Conservation (phyloP, 2,329 filamentous ascomycete genomes). For the Helicocarpus griseus region DNA sequence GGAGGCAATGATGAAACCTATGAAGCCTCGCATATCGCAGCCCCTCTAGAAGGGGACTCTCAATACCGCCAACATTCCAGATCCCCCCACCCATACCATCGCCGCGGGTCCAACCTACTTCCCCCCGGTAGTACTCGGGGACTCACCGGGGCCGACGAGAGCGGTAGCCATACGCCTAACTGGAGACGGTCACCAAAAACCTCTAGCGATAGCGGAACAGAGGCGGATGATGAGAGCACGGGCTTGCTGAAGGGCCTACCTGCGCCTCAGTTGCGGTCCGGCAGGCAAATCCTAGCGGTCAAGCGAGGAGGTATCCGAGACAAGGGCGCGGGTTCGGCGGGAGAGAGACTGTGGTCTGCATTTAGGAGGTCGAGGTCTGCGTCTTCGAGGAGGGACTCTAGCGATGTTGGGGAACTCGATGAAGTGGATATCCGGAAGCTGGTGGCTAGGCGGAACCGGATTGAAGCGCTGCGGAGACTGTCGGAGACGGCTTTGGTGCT, state of each 20-base stretch:
- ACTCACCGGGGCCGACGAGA: slow-evolving; percentile 24
- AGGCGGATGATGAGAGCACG: slow-evolving; percentile 83
- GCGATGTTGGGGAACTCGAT: slow-evolving; percentile 20
- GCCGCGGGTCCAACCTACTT: slow-evolving; percentile 11
- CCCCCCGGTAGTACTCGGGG: slow-evolving; percentile 29
- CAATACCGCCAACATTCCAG: slow-evolving; percentile 11
- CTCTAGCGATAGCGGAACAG: slow-evolving; percentile 81
- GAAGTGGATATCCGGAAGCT: slow-evolving; percentile 13
- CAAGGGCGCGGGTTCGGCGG: slow-evolving; percentile 21
- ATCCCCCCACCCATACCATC: slow-evolving; percentile 20
- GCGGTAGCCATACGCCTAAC: slow-evolving; percentile 16
- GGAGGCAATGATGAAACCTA: slow-evolving; percentile 17
- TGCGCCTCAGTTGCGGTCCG: slow-evolving; percentile 57
- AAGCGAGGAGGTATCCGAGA: slow-evolving; percentile 18
- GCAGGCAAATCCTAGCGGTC: slow-evolving; percentile 68
- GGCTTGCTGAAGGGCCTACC: slow-evolving; percentile 71
- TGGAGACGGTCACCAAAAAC: slow-evolving; percentile 46
- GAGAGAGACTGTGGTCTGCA: slow-evolving; percentile 22
- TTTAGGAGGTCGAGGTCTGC: slow-evolving; percentile 15
- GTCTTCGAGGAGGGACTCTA: slow-evolving; percentile 23
- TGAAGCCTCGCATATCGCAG: slow-evolving; percentile 5
- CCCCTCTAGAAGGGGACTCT: not conserved
- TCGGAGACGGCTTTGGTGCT: slow-evolving; percentile 47
- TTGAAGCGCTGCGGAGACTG: slow-evolving; percentile 38
- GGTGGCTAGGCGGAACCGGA: slow-evolving; percentile 24